Evolutionary conservation across 2,329 filamentous ascomycete genomes (phyloP), one percentile per base, ranked within the genome.

Genomic region (Fusarium lyarnte): DNA sequence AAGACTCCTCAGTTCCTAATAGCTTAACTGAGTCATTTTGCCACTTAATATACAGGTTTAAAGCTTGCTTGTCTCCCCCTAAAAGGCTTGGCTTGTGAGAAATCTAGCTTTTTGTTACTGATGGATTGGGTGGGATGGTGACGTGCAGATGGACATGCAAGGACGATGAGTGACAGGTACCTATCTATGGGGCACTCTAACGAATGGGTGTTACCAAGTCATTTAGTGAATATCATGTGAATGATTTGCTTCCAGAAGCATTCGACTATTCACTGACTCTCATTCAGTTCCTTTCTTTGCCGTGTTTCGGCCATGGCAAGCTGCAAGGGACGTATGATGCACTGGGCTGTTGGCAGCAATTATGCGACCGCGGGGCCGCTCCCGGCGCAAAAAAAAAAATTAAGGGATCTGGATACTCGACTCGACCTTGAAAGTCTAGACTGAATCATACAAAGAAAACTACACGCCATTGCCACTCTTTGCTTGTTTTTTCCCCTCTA

Each of bases 391-490:
- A 46, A 57, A 66, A 35, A 23, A 41, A 58, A 33, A 70, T 49
- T 55, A 69, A 69, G 52, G 63, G 71, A 62, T 69, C 55, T 73
- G 46, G 42, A 69, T 68, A 64, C 54, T 68, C 51, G 46, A 36
- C 42, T 51, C 47, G 36, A 39, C 25, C 39, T 61, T 61, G 39
- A 61, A 52, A 69, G 66, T 55, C 66, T 53, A 71, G 63, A 68
- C 70, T 71, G 57, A 67, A 60, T 72, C 70, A 71, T 54, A 72
- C 58, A 72, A 72, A 62, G 49, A 58, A 61, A 38, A 43, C 58
- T 67, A 49, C 35, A 29, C 49, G 23, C 58, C 38, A 55, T 45
- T 64, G 66, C 69, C 58, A 73, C 47, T 62, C 63, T 47, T 69
- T 74, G 27, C 47, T 36, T 23, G 12, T 47, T 17, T 13, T 12